phyloP scores from a whole-genome alignment of 306 rosid genomes.

The Dicorynia guianensis region DNA sequence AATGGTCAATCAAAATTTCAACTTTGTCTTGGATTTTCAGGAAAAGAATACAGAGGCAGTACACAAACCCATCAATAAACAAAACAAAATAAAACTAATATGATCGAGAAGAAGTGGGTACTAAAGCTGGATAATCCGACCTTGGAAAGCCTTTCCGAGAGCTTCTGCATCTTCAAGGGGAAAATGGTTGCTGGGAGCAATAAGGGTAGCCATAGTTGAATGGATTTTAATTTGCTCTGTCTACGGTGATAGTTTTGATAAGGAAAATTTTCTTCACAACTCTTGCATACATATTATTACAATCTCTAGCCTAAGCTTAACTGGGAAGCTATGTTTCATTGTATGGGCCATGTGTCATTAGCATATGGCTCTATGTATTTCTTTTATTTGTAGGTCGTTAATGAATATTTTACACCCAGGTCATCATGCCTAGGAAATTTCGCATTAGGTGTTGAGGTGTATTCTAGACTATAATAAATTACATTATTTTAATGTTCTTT shows the following conservation, averaged over 20 bases:
- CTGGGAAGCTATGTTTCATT: no score
- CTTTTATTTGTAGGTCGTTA: no score
- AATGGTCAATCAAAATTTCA: not conserved
- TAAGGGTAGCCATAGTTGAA: constrained; percentile 67
- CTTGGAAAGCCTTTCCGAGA: constrained; percentile 60
- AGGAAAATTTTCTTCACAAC: constrained; percentile 6
- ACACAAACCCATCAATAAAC: not conserved
- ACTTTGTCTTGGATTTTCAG: not conserved
- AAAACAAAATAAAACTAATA: not conserved
- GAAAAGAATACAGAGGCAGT: no score
- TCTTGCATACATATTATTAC: constrained; percentile 41
- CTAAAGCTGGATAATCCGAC: constrained; percentile 29
- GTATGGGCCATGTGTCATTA: no score
- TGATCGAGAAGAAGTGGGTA: not conserved
- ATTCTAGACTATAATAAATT: no score
- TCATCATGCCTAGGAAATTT: no score
- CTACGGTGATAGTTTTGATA: constrained; percentile 18
- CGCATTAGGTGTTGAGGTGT: no score
- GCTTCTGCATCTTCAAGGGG: constrained; percentile 69
- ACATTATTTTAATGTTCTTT: no score
- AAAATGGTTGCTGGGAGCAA: constrained; percentile 49
- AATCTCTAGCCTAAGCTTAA: no score
- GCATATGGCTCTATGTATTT: no score
- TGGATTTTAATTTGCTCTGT: not conserved
- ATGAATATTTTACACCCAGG: no score